Conservation (phyloP, 2,329 filamentous ascomycete species). For the Colletotrichum sansevieriae region DNA sequence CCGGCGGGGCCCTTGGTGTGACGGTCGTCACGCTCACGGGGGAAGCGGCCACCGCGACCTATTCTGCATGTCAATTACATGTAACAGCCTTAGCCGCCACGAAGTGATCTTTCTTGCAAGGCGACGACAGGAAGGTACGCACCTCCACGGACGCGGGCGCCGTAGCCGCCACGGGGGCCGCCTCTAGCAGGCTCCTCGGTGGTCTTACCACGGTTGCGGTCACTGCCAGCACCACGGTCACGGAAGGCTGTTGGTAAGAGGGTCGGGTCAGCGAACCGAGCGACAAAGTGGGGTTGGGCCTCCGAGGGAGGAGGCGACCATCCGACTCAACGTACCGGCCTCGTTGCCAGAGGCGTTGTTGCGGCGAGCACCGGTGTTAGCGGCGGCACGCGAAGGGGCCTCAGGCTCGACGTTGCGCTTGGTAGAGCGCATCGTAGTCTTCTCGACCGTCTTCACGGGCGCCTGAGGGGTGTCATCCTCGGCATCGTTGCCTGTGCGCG, state of each 20-base stretch:
- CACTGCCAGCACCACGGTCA: slow-evolving; percentile 84
- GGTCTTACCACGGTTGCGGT: slow-evolving; percentile 85
- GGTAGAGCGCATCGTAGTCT: slow-evolving; percentile 77
- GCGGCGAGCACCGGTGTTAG: slow-evolving; percentile 62
- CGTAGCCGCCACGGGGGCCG: slow-evolving; percentile 68
- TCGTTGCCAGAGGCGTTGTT: slow-evolving; percentile 81
- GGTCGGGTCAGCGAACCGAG: slow-evolving; percentile 24
- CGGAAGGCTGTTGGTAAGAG: slow-evolving; percentile 78
- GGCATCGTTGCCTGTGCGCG: slow-evolving; percentile 69
- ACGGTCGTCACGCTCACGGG: slow-evolving; percentile 69
- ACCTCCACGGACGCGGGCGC: slow-evolving; percentile 73
- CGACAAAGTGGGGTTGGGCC: slow-evolving; percentile 39
- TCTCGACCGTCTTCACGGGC: slow-evolving; percentile 91
- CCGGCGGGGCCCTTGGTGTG: slow-evolving; percentile 60
- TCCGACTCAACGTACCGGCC: slow-evolving; percentile 75
- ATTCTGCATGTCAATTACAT: slow-evolving; percentile 25
- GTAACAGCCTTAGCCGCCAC: not conserved
- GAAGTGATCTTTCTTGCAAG: not conserved
- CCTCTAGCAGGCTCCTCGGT: slow-evolving; percentile 75
- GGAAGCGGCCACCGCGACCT: slow-evolving; percentile 68
- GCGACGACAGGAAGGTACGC: slow-evolving; percentile 46
- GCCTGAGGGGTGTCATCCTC: slow-evolving; percentile 80
- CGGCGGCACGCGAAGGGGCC: slow-evolving; percentile 65
- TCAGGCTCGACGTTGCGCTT: slow-evolving; percentile 91
- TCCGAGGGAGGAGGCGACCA: slow-evolving; percentile 23